Conservation (phyloP, 768 basidiomycete genomes). For the Pleurotus tuoliensis region DNA sequence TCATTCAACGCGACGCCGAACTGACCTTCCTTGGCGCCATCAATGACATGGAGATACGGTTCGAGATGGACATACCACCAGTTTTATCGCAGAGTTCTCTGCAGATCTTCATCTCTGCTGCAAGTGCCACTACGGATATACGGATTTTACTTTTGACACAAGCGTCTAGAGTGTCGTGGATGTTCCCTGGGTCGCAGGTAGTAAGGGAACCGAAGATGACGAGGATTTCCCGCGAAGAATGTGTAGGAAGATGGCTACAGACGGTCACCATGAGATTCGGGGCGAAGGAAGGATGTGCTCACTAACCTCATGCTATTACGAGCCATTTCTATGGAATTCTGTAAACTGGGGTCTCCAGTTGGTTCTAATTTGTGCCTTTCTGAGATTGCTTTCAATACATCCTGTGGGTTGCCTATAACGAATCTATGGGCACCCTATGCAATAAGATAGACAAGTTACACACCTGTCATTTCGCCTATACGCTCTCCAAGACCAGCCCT, state of each 20-base stretch:
- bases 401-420: slow-evolving; percentile 84
- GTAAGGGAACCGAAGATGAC: slow-evolving; percentile 94
- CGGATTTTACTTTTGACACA: slow-evolving; percentile 83
- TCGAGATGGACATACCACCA: slow-evolving; percentile 58
- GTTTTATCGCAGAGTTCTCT: slow-evolving; percentile 89
- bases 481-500: slow-evolving; percentile 88
- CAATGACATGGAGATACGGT: slow-evolving; percentile 6
- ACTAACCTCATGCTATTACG: slow-evolving; percentile 84
- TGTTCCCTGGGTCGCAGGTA: slow-evolving; percentile 95
- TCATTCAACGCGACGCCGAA: slow-evolving; percentile 99
- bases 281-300: neutral
- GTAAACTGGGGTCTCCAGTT: slow-evolving; percentile 88
- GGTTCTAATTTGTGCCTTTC: slow-evolving; percentile 90
- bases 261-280: neutral
- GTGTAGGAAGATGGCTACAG: slow-evolving; percentile 89
- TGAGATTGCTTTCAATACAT: slow-evolving; percentile 81
- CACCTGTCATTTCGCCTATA: slow-evolving; percentile 90
- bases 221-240: slow-evolving; percentile 93
- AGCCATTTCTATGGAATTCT: slow-evolving; percentile 98
- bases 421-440: slow-evolving; percentile 1
- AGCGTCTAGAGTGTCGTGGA: slow-evolving; percentile 88
- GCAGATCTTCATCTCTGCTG: slow-evolving; percentile 98
- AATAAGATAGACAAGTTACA: slow-evolving; percentile 16
- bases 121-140: slow-evolving; percentile 89
- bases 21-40: slow-evolving; percentile 43